Evolutionary conservation across 2,329 filamentous ascomycete species (phyloP).

Genomic region (Albophoma yamanashiensis): DNA sequence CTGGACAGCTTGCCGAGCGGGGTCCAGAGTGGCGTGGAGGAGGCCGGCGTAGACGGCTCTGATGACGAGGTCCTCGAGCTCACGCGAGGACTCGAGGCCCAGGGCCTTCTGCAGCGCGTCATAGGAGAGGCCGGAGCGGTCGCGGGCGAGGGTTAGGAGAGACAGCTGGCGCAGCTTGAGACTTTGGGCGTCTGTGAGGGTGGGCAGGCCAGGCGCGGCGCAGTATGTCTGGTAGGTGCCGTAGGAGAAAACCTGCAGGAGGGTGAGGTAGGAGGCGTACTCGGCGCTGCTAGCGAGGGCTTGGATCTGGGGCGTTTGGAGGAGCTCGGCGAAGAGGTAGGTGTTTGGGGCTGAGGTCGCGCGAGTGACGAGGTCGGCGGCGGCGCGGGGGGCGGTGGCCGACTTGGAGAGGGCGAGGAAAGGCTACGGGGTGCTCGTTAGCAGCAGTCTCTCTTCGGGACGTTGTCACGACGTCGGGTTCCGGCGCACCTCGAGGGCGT

Average conservation of each 20-base stretch:
- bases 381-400: slow-evolving; percentile 71
- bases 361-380: slow-evolving; percentile 75
- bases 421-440: slow-evolving; percentile 47
- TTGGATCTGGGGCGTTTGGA: slow-evolving; percentile 70
- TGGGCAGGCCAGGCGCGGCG: slow-evolving; percentile 45
- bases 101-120: slow-evolving; percentile 54
- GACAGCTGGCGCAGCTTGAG: slow-evolving; percentile 87
- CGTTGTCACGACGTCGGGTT: slow-evolving; percentile 8
- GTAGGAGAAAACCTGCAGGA: slow-evolving; percentile 86
- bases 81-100: slow-evolving; percentile 52
- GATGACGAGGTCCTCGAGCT: slow-evolving; percentile 80
- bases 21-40: slow-evolving; percentile 73
- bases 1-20: slow-evolving; percentile 60
- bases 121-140: slow-evolving; percentile 63
- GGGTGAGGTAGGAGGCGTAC: slow-evolving; percentile 49
- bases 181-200: slow-evolving; percentile 60
- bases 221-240: slow-evolving; percentile 75
- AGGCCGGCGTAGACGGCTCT: slow-evolving; percentile 80
- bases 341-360: slow-evolving; percentile 85
- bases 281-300: slow-evolving; percentile 53
- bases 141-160: slow-evolving; percentile 68
- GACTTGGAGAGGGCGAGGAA: slow-evolving; percentile 84
- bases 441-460: background rate
- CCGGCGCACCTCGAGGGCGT: slow-evolving; percentile 47
- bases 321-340: slow-evolving; percentile 89